Evolutionary conservation across 1,284 basidiomycete genomes (phyloP).

Genomic region (Austropuccinia psidii): DNA sequence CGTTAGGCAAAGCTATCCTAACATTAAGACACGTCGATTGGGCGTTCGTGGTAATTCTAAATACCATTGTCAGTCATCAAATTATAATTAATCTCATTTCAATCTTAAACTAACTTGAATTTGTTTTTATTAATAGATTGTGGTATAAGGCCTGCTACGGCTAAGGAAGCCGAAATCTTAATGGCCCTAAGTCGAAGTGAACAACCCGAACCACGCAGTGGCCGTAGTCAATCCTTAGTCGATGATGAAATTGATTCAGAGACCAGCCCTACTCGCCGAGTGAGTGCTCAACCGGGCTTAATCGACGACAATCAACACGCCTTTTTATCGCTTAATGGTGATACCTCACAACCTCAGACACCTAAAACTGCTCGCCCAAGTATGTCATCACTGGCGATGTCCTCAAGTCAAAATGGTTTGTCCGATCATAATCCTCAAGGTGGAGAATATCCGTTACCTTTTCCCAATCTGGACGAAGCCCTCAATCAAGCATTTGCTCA

Average conservation of each 20-base stretch:
- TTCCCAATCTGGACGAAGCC: conserved; percentile 25
- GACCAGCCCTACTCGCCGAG: conserved; percentile 3
- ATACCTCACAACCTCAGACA: conserved; percentile 42
- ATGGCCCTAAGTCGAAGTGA: conserved; percentile 34
- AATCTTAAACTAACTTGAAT: background rate
- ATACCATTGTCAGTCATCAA: conserved; percentile 65
- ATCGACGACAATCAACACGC: background rate
- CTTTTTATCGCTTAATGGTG: conserved; percentile 16
- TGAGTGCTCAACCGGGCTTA: background rate
- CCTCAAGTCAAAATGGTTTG: background rate
- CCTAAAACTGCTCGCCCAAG: conserved; percentile 44
- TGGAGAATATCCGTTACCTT: background rate
- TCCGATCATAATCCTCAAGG: background rate
- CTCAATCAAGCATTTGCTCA: conserved; percentile 5
- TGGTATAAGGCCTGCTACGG: conserved; percentile 35
- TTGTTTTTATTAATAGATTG: background rate
- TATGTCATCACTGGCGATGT: conserved; percentile 10
- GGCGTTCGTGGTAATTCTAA: conserved; percentile 86
- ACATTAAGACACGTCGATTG: conserved; percentile 82
- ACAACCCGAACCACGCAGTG: conserved; percentile 25
- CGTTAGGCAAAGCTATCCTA: conserved; percentile 80
- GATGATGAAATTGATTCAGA: conserved; percentile 35
- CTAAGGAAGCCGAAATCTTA: conserved; percentile 36
- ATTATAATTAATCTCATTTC: background rate
- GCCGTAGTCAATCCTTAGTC: conserved; percentile 14